phyloP scores from a whole-genome alignment of 352 stramenopile genomes.

The Chloridella minuta region DNA sequence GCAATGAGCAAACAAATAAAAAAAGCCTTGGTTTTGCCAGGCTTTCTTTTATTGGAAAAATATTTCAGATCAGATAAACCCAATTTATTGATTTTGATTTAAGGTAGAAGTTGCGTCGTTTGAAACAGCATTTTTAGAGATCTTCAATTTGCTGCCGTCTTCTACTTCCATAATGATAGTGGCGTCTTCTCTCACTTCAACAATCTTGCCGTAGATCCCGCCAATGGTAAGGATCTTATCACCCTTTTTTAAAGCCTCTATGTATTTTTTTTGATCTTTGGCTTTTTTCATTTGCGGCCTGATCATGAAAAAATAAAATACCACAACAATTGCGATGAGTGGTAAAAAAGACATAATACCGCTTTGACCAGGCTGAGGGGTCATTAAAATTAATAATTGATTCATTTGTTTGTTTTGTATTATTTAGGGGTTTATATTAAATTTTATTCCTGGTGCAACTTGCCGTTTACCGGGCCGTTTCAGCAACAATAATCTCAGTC shows the following conservation, averaged over 20 bases:
- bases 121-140: neutral
- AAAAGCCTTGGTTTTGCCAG: neutral
- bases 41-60: neutral
- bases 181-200: neutral
- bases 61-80: neutral
- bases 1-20: neutral
- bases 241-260: neutral
- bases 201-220: neutral
- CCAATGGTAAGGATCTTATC: neutral
- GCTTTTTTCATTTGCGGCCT: neutral
- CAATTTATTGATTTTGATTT: slow-evolving; percentile 1
- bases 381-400: neutral
- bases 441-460: neutral
- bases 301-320: slow-evolving; percentile 6
- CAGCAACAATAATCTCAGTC: neutral
- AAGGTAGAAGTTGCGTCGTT: neutral
- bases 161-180: neutral
- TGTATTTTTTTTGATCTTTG: neutral
- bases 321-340: neutral
- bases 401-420: neutral
- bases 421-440: too few relatives aligned
- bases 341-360: neutral
- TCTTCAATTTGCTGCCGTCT: neutral
- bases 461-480: neutral
- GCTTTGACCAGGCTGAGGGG: neutral